These are phyloP conservation scores for Dioscorea dumetorum DNA, from an alignment of 106 monocot genomes.

Conservation along the genomic window DNA sequence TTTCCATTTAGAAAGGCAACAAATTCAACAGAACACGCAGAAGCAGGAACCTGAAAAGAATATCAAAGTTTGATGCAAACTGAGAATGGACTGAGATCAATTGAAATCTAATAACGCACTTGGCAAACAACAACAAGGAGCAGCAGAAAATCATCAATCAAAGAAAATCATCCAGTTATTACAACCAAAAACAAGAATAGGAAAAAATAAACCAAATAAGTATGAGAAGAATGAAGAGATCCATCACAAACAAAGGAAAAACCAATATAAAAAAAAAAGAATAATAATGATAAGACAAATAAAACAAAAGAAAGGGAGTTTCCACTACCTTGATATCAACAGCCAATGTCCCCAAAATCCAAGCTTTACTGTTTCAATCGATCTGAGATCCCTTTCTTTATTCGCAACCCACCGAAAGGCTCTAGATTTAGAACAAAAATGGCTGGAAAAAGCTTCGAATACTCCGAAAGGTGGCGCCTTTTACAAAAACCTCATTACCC, in stretches of 20 bases:
- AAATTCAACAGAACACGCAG: constrained; percentile 4
- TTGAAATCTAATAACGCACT: too few relatives aligned
- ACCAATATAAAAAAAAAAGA: background rate
- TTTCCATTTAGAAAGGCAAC: constrained; percentile 13
- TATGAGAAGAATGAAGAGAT: background rate
- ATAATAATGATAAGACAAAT: too few relatives aligned
- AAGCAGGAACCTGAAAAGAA: constrained; percentile 1
- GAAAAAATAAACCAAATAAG: background rate
- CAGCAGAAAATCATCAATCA: too few relatives aligned
- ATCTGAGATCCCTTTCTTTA: background rate
- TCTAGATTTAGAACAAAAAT: background rate
- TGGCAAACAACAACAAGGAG: too few relatives aligned
- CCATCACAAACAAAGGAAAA: constrained; percentile 5
- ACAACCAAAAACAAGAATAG: too few relatives aligned
- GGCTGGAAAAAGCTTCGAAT: background rate
- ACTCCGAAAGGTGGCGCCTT: too few relatives aligned
- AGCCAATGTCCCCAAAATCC: constrained; percentile 16
- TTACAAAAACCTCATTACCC: too few relatives aligned
- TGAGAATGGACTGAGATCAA: too few relatives aligned
- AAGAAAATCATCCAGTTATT: too few relatives aligned
- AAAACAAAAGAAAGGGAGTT: background rate
- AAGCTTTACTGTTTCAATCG: constrained; percentile 1
- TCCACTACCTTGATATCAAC: constrained; percentile 19
- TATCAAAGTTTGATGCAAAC: too few relatives aligned
- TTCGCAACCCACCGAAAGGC: background rate